Base-by-base conservation (phyloP, 805 yeast species). In the Lipomyces yamadae region DNA sequence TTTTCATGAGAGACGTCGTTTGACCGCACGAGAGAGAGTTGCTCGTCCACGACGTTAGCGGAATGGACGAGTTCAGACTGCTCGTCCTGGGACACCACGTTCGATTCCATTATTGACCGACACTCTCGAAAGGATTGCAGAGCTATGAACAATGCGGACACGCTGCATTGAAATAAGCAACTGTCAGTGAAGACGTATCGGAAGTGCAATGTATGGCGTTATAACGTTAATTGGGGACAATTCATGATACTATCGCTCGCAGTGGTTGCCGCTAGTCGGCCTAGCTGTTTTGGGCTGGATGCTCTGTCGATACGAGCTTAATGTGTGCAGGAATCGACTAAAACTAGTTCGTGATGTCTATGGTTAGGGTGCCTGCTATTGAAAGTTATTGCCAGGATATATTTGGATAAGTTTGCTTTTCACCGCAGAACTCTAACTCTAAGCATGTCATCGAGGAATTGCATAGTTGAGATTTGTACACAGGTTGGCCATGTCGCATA, bases 1-100 rank as follows among this genome's bases (percentile, higher is more conserved):
- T 53, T 13, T 37, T 39, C 58, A 7, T 53, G 34, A 32, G 33
- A 34, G 29, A 18, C 45, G 37, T 60, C 45, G 52, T 52, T n/a
- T 24, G 55, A 8, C 18, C 55, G 34, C 32, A n/a, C n/a, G 48
- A 10, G 8, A 6, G 48, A 42, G 2, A 24, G 15, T n/a, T 42
- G 48, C 24, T 42, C 48, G 7, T 11, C 48, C 48, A 11, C 24
- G 48, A 0, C 7, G 8, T 42, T 24, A 24, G 24, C 48, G 24
- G 48, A 24, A 42, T 24, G 18, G 24, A 42, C 48, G 48, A 42
- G 48, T 10, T 42, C 24, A 18, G 48, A 2, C 48, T 18, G 29
- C 24, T 42, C 48, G 24, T 18, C 8, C 48, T n/a, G 24, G 2
- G 48, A 42, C 24, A 42, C 48, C n/a, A 4, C 2, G 18, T 18